Evolutionary conservation across 192 early-diverging fungal genomes (phyloP), one percentile per base, ranked within the genome.

Genomic region (Backusella westeae): DNA sequence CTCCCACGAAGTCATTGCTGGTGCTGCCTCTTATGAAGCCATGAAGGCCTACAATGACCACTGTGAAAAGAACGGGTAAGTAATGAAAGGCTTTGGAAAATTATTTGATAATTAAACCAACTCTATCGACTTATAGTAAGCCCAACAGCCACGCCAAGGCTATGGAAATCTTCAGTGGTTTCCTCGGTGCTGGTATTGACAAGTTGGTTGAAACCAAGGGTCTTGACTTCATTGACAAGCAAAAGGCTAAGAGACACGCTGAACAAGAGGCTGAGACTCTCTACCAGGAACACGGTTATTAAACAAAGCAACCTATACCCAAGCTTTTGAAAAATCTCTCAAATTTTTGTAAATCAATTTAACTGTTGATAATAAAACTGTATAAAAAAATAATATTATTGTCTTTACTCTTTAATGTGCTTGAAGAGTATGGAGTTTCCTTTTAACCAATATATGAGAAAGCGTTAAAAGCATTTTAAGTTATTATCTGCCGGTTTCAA

Each of bases 121-220:
- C 15, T 9, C 7, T 35, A 36, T 38, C 35, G 6, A 15, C 41
- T 41, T 41, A 78, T 29, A 73, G 80, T 46, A 74, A 78, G 38
- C 80, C 76, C 73, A 41, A 74, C 42, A 67, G 26, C 8, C 85
- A 87, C 81, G 69, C 82, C 35, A 49, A 75, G 29, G 80, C 81
- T 80, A 87, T 85, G 81, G 81, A 84, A 65, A 17, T 83, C 74
- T 75, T 87, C 71, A 83, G 83, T 67, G 81, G 53, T 76, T 67
- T 87, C 32, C 83, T 78, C 46, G 85, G 76, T 63, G 82, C 67
- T 72, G 85, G 83, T 65, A 66, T 80, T 59, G 85, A 87, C 78
- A 87, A 83, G 75, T 72, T 83, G 6, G 23, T 84, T 49, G 85
- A 87, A 76, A 83, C 85, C 83, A 87, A 87, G 81, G 85, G 85